Evolutionary conservation across 768 basidiomycete genomes (phyloP), one percentile per base, ranked within the genome.

Genomic region (Pulveroboletus sp.): DNA sequence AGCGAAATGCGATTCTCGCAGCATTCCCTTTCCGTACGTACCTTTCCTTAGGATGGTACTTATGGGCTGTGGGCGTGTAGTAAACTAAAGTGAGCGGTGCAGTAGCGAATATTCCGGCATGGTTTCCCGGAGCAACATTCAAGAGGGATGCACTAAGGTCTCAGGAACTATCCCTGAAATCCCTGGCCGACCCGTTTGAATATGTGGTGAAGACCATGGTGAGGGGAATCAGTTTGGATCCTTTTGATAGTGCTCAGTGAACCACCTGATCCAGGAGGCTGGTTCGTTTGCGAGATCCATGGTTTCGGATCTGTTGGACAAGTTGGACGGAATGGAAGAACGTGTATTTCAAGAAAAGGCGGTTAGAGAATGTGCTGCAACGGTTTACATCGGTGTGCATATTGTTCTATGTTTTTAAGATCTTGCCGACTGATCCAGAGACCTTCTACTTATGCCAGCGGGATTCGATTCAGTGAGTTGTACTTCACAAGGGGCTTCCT

Each of bases 71-170:
- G 13, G 24, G 4, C 11, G 26, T 45, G 36, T 35, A 9, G 39
- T 42, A 31, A 37, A 28, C 46, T 62, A n/a, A 48, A 5, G 3
- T 27, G 46, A 42, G 21, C 36, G 43, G 31, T 48, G n/a, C 49
- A 66, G 66, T 66, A 46, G 45, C 54, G n/a, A 55, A 58, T 30
- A 51, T 66, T 24, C 64, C 64, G 15, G 38, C 64, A 17, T 66
- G 64, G 64, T 66, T 66, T 39, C 64, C 64, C 4, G 61, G 64
- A 31, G 64, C 64, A 30, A 26, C 50, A 14, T 68, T 66, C 49
- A 66, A 68, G 49, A 58, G 55, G 43, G 63, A 57, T 2, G 62
- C 63, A 1, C 21, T 63, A 18, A 55, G 61, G 21, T 67, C 64
- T 9, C 65, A 51, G 35, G 61, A 64, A 2, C 21, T 67, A 18